These are phyloP conservation scores for Eutrema salsugineum DNA, from an alignment of 441 rosid genomes.

Conservation along the genomic window DNA sequence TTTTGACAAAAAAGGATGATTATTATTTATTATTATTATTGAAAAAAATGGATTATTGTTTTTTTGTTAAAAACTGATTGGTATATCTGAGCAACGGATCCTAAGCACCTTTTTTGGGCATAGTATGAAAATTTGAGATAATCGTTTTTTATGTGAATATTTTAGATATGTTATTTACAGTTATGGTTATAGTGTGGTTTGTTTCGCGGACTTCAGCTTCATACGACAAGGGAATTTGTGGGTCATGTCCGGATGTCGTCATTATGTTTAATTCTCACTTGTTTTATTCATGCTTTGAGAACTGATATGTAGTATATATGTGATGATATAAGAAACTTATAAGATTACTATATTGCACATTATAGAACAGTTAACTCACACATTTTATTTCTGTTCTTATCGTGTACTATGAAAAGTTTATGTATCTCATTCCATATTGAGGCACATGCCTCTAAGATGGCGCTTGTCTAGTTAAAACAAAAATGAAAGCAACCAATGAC, in stretches of 20 bases:
- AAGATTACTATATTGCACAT: neutral
- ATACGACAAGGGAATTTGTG: neutral
- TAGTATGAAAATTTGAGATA: too few relatives aligned
- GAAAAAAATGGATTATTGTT: too few relatives aligned
- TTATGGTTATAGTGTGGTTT: neutral
- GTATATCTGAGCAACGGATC: too few relatives aligned
- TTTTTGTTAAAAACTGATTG: too few relatives aligned
- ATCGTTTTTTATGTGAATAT: too few relatives aligned
- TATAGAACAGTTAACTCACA: neutral
- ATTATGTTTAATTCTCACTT: neutral
- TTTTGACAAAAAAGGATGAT: too few relatives aligned
- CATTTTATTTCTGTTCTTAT: neutral
- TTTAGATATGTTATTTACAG: too few relatives aligned
- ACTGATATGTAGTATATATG: neutral
- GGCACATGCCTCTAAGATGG: neutral
- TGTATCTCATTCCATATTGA: neutral
- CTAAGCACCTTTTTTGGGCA: too few relatives aligned
- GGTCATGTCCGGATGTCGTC: neutral
- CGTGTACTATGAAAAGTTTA: neutral
- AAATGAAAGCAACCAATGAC: too few relatives aligned
- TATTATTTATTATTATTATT: too few relatives aligned
- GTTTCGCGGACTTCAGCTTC: neutral
- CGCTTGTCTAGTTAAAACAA: too few relatives aligned
- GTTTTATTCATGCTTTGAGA: neutral
- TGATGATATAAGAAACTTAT: too few relatives aligned